Evolutionary conservation across 169 alveolate genomes (phyloP).

Genomic region (Neospora caninum): DNA sequence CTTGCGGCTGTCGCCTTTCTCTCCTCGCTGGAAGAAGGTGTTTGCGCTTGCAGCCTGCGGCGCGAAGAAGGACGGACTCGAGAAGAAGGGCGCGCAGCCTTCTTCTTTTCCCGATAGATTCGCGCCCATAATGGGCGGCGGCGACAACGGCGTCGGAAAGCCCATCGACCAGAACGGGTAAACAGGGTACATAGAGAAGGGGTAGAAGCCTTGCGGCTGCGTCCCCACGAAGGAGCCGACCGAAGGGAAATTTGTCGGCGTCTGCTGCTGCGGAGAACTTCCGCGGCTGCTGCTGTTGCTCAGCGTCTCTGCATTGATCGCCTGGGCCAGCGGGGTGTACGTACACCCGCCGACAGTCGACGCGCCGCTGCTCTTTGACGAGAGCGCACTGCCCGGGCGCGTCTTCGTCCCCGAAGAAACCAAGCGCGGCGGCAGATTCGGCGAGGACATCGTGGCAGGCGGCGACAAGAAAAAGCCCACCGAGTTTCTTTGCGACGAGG

Average conservation of each 20-base stretch:
- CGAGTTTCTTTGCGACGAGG: neutral
- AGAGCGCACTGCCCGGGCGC: conserved; percentile 28
- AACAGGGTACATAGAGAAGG: neutral
- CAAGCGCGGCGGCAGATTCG: neutral
- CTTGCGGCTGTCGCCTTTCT: neutral
- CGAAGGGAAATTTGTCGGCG: neutral
- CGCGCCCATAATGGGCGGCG: conserved; percentile 13
- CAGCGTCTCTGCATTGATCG: conserved; percentile 3
- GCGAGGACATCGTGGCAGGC: neutral
- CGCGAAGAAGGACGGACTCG: neutral
- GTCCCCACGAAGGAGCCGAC: neutral
- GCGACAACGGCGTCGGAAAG: conserved; percentile 8
- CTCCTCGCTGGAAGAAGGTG: neutral
- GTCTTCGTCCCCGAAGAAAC: neutral
- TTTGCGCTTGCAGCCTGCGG: neutral
- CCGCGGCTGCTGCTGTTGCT: conserved; percentile 8
- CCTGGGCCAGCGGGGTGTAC: conserved; percentile 22
- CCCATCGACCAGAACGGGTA: conserved; percentile 16
- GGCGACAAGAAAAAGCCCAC: conserved; percentile 2
- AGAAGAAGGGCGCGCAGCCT: neutral
- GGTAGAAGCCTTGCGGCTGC: neutral
- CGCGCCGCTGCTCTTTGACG: conserved; percentile 13
- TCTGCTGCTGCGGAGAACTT: conserved; percentile 18
- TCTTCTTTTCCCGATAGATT: neutral
- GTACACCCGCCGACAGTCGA: neutral